phyloP scores from a whole-genome alignment of 306 rosid genomes.

The Fagus crenata region DNA sequence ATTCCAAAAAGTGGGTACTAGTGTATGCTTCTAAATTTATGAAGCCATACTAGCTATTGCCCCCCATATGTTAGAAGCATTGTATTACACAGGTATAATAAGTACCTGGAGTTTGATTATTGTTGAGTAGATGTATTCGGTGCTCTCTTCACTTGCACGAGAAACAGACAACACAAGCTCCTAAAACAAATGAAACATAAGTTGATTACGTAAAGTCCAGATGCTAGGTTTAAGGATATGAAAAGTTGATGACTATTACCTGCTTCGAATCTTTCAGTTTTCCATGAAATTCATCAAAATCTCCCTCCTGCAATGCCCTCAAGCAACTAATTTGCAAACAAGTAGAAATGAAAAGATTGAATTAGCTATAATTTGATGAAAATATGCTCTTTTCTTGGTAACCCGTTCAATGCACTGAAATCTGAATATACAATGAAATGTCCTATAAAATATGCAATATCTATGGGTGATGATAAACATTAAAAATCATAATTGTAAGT shows the following conservation, averaged over 20 bases:
- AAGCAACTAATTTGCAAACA: constrained; percentile 59
- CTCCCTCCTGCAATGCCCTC: constrained; percentile 87
- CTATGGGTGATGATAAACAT: not conserved
- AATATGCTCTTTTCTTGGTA: constrained; percentile 6
- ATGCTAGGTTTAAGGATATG: constrained; percentile 17
- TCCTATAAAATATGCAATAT: not conserved
- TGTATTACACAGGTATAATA: constrained; percentile 1
- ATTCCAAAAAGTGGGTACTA: not conserved
- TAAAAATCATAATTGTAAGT: not conserved
- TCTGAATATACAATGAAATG: not conserved
- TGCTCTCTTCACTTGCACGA: constrained; percentile 90
- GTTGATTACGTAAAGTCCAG: constrained; percentile 24
- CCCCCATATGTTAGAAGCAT: constrained; percentile 21
- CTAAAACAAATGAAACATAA: constrained; percentile 41
- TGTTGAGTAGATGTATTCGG: constrained; percentile 72
- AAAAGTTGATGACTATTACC: constrained; percentile 47
- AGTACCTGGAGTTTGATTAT: constrained; percentile 84
- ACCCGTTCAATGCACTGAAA: constrained; percentile 1
- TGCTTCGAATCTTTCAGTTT: constrained; percentile 77
- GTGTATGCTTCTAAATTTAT: not conserved
- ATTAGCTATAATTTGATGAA: not conserved
- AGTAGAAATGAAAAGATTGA: constrained; percentile 6
- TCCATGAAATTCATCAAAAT: constrained; percentile 50
- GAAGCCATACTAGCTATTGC: constrained; percentile 1
- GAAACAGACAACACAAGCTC: constrained; percentile 85